Evolutionary conservation across 495 filamentous ascomycete genomes (phyloP).

Genomic region (Lindgomyces ingoldianus): DNA sequence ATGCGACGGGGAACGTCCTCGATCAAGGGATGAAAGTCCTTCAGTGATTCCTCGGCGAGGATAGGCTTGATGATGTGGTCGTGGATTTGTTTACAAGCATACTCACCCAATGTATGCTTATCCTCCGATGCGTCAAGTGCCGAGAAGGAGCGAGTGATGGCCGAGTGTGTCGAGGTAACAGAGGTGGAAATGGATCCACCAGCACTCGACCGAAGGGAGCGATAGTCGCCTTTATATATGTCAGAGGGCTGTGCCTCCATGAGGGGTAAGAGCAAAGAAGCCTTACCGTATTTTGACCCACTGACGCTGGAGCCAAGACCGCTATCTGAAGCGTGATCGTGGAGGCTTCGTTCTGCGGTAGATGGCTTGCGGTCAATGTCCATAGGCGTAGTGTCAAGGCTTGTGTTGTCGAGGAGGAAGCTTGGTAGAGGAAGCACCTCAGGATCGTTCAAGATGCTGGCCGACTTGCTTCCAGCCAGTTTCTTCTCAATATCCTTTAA

Average conservation of each 20-base stretch:
- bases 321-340: conserved; percentile 63
- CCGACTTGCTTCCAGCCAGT: conserved; percentile 35
- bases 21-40: conserved; percentile 77
- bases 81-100: conserved; percentile 59
- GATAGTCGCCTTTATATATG: conserved; percentile 36
- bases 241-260: conserved; percentile 14
- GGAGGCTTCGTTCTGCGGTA: conserved; percentile 46
- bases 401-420: conserved; percentile 40
- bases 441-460: conserved; percentile 43
- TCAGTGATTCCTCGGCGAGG: conserved; percentile 56
- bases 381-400: conserved; percentile 42
- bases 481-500: conserved; percentile 43
- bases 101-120: conserved; percentile 51
- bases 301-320: conserved; percentile 61
- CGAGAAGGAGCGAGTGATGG: conserved; percentile 51
- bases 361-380: conserved; percentile 38
- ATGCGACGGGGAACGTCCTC: conserved; percentile 74
- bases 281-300: conserved; percentile 43
- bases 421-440: conserved; percentile 46
- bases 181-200: conserved; percentile 39
- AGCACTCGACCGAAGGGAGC: conserved; percentile 22
- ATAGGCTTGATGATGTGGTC: conserved; percentile 60
- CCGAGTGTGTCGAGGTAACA: conserved; percentile 39
- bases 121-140: conserved; percentile 38
- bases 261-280: conserved; percentile 1